These are phyloP conservation scores for Forsythia viridissima DNA, from an alignment of 257 asterid genomes.

Conservation along the genomic window DNA sequence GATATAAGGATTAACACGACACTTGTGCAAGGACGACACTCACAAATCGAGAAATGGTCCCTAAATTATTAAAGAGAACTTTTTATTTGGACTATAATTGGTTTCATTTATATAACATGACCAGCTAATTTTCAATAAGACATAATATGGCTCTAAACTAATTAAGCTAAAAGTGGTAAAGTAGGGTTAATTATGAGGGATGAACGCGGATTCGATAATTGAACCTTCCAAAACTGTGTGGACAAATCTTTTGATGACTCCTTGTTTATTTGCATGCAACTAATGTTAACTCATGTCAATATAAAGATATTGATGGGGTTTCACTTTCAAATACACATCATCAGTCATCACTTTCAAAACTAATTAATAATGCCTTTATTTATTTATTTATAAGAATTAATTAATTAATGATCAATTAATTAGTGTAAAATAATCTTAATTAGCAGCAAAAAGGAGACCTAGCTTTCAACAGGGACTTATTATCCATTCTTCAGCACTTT, in stretches of 20 bases:
- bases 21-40: neutral
- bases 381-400: neutral
- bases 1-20: neutral
- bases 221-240: constrained; percentile 23
- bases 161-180: constrained; percentile 2
- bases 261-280: constrained; percentile 29
- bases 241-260: constrained; percentile 22
- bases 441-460: too few species aligned
- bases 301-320: constrained; percentile 6
- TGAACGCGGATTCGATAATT: constrained; percentile 26
- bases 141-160: constrained; percentile 33
- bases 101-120: constrained; percentile 6
- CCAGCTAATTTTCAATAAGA: constrained; percentile 1
- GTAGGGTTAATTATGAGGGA: neutral
- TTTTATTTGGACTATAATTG: constrained; percentile 4
- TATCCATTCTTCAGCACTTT: too few species aligned
- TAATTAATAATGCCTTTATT: neutral
- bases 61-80: constrained; percentile 12
- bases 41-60: neutral
- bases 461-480: too few species aligned
- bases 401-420: neutral
- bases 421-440: neutral
- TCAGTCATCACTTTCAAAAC: neutral
- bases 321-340: neutral
- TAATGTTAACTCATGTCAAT: neutral